phyloP scores from a whole-genome alignment of 2,329 filamentous ascomycete species.

The Botrytis squamosa region DNA sequence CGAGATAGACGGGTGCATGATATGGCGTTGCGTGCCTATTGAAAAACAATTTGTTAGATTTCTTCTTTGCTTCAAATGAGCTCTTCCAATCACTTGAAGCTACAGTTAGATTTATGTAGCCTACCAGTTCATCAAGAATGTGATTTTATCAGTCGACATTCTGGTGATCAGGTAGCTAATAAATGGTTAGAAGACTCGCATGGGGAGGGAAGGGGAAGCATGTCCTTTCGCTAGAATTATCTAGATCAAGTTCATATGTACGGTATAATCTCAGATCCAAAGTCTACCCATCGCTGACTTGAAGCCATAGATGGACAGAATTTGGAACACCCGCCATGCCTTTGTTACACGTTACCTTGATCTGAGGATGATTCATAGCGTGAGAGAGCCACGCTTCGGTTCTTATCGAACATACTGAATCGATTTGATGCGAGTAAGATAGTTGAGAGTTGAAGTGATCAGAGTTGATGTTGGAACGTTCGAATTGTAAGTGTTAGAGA shows the following conservation, averaged over 20 bases:
- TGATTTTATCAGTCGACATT: conserved; percentile 84
- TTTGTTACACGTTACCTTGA: conserved; percentile 33
- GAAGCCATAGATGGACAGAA: not conserved
- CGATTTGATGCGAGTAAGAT: conserved; percentile 32
- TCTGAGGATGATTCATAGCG: conserved; percentile 30
- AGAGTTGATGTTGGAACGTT: not conserved
- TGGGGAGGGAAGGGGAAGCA: conserved; percentile 55
- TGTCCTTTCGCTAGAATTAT: conserved; percentile 87
- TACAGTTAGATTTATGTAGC: not conserved
- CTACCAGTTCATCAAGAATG: conserved; percentile 81
- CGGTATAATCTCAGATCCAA: conserved; percentile 73
- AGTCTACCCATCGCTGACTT: conserved; percentile 29
- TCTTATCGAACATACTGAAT: conserved; percentile 19
- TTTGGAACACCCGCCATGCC: conserved; percentile 33
- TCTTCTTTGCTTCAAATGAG: conserved; percentile 20
- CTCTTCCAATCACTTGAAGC: not conserved
- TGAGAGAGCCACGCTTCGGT: conserved; percentile 21
- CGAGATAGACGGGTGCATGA: conserved; percentile 74
- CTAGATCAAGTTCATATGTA: conserved; percentile 73
- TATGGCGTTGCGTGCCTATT: conserved; percentile 77
- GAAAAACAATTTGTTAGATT: conserved; percentile 34
- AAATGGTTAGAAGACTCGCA: conserved; percentile 46
- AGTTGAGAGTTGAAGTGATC: not conserved
- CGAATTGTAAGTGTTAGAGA: not conserved
- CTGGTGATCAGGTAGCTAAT: conserved; percentile 21